These are phyloP conservation scores for Noccaea bulbosa DNA, from an alignment of 345 rosid species.

Conservation along the genomic window DNA sequence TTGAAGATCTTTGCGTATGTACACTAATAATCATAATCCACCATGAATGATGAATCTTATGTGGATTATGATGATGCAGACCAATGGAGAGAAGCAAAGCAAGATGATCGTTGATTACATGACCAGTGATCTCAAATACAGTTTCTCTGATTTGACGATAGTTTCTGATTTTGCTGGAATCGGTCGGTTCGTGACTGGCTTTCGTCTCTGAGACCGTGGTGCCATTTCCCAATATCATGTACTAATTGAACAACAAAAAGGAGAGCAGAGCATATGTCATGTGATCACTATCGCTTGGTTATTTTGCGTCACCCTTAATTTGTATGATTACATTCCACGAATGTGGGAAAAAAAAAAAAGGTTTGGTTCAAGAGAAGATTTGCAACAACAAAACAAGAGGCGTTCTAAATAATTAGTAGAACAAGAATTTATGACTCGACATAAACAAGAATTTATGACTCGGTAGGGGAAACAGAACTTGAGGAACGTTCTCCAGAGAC, in stretches of 20 bases:
- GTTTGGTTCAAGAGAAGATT: no score
- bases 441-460: no score
- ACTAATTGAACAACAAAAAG: slow-evolving; percentile 1
- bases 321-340: no score
- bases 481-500: no score
- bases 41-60: slow-evolving; percentile 22
- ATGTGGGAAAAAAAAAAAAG: no score
- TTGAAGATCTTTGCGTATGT: slow-evolving; percentile 3
- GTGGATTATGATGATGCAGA: slow-evolving; percentile 52
- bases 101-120: slow-evolving; percentile 62
- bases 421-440: no score
- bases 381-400: no score
- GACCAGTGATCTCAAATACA: slow-evolving; percentile 40
- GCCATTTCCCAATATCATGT: slow-evolving; percentile 1
- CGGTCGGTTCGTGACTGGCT: slow-evolving; percentile 67
- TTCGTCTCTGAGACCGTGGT: slow-evolving; percentile 44
- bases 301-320: no score
- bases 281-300: no score
- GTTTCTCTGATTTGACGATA: slow-evolving; percentile 56
- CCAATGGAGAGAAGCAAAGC: slow-evolving; percentile 85
- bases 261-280: no score
- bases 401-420: no score
- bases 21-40: neutral
- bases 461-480: no score
- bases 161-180: slow-evolving; percentile 79